Evolutionary conservation across 2,329 filamentous ascomycete genomes (phyloP).

Genomic region (Hysterium pulicare): DNA sequence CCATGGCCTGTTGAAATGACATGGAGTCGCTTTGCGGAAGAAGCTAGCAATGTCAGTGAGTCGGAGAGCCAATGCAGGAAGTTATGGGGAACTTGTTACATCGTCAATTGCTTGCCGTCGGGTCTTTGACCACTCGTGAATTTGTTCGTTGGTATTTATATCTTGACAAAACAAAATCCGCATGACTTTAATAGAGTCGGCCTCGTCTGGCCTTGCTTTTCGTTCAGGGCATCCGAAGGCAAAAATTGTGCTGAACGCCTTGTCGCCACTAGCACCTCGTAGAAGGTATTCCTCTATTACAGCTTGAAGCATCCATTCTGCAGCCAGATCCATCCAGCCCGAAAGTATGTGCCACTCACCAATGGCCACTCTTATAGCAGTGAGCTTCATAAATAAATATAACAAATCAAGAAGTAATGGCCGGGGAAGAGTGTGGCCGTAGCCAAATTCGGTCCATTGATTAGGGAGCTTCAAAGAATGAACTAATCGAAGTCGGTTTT

Average conservation of each 20-base stretch:
- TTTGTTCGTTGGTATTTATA: conserved; percentile 22
- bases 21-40: conserved; percentile 15
- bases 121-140: conserved; percentile 36
- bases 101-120: conserved; percentile 32
- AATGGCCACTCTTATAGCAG: conserved; percentile 34
- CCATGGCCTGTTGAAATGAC: conserved; percentile 18
- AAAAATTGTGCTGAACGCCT: conserved; percentile 44
- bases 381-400: conserved; percentile 52
- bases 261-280: conserved; percentile 33
- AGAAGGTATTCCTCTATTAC: conserved; percentile 48
- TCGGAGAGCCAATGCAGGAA: neutral
- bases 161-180: conserved; percentile 35
- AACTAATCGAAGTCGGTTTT: conserved; percentile 25
- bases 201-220: conserved; percentile 19
- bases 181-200: conserved; percentile 26
- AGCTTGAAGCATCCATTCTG: conserved; percentile 50
- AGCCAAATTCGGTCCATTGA: conserved; percentile 20
- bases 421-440: conserved; percentile 23
- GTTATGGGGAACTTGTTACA: conserved; percentile 11
- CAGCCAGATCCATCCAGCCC: conserved; percentile 46
- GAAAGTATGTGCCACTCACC: conserved; percentile 33
- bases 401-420: conserved; percentile 40
- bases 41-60: conserved; percentile 13
- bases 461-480: conserved; percentile 23
- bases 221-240: conserved; percentile 41